Conservation (phyloP, 2,329 filamentous ascomycete species). For the Ophiostoma piceae region DNA sequence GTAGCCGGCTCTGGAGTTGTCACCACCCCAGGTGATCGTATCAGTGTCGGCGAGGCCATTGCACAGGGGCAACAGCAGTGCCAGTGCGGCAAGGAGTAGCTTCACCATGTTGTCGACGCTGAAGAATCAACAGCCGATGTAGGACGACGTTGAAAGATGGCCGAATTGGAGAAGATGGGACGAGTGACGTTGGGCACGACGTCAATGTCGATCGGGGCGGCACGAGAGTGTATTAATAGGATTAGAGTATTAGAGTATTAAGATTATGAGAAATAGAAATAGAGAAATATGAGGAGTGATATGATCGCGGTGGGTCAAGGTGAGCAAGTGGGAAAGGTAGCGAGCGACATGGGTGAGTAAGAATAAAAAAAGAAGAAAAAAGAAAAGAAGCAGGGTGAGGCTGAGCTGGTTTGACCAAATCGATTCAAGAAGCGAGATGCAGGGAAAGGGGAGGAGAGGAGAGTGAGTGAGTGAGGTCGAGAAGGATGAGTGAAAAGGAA, state of each 20-base stretch:
- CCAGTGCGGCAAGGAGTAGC: constrained; percentile 26
- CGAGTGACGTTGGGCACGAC: background rate
- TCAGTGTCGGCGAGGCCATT: constrained; percentile 43
- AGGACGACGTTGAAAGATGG: background rate
- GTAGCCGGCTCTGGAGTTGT: constrained; percentile 50
- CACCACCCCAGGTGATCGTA: constrained; percentile 56
- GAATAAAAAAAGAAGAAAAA: background rate
- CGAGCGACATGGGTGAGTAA: background rate
- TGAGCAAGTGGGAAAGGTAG: background rate
- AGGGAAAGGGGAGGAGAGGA: background rate
- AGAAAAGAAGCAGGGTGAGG: background rate
- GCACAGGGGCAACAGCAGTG: constrained; percentile 35
- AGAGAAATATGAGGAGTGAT: background rate
- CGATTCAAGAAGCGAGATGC: background rate
- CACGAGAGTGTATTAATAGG: background rate
- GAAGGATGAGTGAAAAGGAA: background rate
- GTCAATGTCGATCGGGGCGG: background rate
- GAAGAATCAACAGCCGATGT: background rate
- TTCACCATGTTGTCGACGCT: constrained; percentile 9
- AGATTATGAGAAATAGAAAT: background rate
- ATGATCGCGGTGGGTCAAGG: background rate
- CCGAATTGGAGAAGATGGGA: background rate
- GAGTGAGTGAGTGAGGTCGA: background rate
- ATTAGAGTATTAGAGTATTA: background rate
- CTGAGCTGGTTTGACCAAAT: background rate